Conservation (phyloP, 2,329 filamentous ascomycete species). For the Boeremia lycopersici region DNA sequence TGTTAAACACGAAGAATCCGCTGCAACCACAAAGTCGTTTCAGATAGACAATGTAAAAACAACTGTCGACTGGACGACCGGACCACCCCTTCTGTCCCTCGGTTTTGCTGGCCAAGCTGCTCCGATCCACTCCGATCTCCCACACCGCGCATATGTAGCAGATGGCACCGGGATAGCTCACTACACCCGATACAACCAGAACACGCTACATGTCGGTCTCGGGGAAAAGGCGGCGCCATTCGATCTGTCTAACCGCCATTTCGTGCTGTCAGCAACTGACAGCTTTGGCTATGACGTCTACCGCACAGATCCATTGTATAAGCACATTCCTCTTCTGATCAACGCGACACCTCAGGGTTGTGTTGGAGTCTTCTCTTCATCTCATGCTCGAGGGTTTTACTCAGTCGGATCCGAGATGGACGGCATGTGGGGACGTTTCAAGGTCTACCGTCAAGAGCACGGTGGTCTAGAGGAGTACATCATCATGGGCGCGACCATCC, state of each 20-base stretch:
- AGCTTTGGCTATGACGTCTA: conserved; percentile 76
- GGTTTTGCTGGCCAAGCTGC: conserved; percentile 56
- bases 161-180: conserved; percentile 68
- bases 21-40: conserved; percentile 50
- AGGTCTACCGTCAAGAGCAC: conserved; percentile 74
- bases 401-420: conserved; percentile 75
- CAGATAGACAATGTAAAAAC: conserved; percentile 58
- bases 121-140: conserved; percentile 67
- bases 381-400: conserved; percentile 68
- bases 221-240: conserved; percentile 76
- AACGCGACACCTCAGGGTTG: conserved; percentile 69
- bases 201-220: conserved; percentile 70
- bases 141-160: conserved; percentile 68
- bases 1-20: conserved; percentile 27
- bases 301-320: conserved; percentile 74
- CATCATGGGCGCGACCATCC: conserved; percentile 68
- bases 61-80: conserved; percentile 63
- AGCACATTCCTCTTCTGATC: conserved; percentile 75
- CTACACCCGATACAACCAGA: conserved; percentile 67
- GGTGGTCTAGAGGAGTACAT: conserved; percentile 75
- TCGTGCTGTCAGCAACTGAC: conserved; percentile 71
- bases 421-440: conserved; percentile 76
- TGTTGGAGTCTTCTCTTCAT: conserved; percentile 71
- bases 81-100: conserved; percentile 63
- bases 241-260: conserved; percentile 70